Percentiles rank a stretch among this genome's conserved stretches.
phyloP scores from a whole-genome alignment of 2,329 filamentous ascomycete species.

The Colletotrichum filicis region DNA sequence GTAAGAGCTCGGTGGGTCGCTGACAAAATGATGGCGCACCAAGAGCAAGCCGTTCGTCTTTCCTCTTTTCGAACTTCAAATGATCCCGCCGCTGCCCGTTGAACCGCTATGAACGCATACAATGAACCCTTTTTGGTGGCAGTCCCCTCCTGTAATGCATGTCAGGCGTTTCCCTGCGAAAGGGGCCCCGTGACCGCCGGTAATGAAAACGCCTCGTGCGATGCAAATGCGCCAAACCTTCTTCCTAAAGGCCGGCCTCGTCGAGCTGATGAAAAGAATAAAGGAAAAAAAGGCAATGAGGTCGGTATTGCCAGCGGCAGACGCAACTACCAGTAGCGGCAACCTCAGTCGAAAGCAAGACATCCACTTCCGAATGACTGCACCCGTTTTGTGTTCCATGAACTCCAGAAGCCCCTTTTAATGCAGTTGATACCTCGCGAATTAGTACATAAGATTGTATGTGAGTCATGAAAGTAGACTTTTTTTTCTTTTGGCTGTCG shows the following conservation, averaged over 20 bases:
- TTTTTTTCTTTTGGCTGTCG: neutral
- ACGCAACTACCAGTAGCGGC: neutral
- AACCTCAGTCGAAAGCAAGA: constrained; percentile 1
- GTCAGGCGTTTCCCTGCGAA: constrained; percentile 2
- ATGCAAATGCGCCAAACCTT: constrained; percentile 25
- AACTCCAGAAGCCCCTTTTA: constrained; percentile 32
- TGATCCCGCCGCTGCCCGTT: neutral
- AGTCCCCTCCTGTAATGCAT: constrained; percentile 20
- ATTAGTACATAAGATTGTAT: constrained; percentile 35
- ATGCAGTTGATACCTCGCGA: constrained; percentile 26
- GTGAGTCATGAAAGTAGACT: neutral
- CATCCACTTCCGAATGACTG: neutral
- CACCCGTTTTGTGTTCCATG: constrained; percentile 15
- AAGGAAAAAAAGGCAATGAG: neutral
- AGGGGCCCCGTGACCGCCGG: constrained; percentile 3
- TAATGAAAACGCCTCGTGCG: constrained; percentile 31
- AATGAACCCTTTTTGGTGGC: constrained; percentile 1
- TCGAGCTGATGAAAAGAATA: constrained; percentile 7
- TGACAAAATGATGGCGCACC: neutral
- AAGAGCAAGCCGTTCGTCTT: neutral
- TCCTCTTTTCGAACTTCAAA: neutral
- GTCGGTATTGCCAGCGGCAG: neutral
- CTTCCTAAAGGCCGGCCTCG: neutral
- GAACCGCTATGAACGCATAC: neutral
- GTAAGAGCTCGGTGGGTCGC: constrained; percentile 5